phyloP scores from a whole-genome alignment of 1,284 basidiomycete species.

The Stereum hirsutum region DNA sequence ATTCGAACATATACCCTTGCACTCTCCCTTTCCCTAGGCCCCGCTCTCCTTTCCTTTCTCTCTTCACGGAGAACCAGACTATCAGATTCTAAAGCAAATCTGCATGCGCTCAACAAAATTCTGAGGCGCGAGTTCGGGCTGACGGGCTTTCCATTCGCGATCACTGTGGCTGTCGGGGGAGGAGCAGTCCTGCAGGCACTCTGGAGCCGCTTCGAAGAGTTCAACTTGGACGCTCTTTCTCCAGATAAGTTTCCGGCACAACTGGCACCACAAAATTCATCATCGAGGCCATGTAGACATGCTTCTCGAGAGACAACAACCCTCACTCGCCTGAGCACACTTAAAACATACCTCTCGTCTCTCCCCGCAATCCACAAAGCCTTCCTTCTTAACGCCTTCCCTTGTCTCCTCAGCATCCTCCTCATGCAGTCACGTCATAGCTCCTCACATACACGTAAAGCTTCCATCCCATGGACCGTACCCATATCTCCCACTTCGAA shows the following conservation, averaged over 20 bases:
- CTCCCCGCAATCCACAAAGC: conserved; percentile 34
- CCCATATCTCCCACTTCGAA: conserved; percentile 5
- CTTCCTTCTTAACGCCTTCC: conserved; percentile 47
- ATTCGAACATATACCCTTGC: conserved; percentile 61
- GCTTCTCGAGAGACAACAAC: too few species aligned
- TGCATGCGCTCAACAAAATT: conserved; percentile 14
- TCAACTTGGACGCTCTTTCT: neutral
- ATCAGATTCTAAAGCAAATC: conserved; percentile 14
- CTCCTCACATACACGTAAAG: conserved; percentile 3
- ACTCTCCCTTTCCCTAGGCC: conserved; percentile 55
- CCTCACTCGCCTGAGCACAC: neutral
- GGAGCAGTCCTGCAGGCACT: conserved; percentile 41
- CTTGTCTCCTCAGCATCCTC: conserved; percentile 44
- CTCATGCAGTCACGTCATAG: conserved; percentile 43
- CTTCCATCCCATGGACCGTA: conserved; percentile 11
- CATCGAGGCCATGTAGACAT: too few species aligned
- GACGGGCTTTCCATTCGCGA: conserved; percentile 59
- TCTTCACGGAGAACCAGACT: conserved; percentile 22
- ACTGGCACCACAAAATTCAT: neutral
- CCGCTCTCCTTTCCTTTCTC: conserved; percentile 46
- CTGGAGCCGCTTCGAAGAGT: conserved; percentile 29
- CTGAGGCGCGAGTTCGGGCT: conserved; percentile 45
- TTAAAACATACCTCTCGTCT: conserved; percentile 6
- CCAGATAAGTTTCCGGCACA: neutral
- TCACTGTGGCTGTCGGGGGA: conserved; percentile 54